Evolutionary conservation across 2,329 filamentous ascomycete species (phyloP), one percentile per base, ranked within the genome.

Genomic region (Sclerotinia glacialis): DNA sequence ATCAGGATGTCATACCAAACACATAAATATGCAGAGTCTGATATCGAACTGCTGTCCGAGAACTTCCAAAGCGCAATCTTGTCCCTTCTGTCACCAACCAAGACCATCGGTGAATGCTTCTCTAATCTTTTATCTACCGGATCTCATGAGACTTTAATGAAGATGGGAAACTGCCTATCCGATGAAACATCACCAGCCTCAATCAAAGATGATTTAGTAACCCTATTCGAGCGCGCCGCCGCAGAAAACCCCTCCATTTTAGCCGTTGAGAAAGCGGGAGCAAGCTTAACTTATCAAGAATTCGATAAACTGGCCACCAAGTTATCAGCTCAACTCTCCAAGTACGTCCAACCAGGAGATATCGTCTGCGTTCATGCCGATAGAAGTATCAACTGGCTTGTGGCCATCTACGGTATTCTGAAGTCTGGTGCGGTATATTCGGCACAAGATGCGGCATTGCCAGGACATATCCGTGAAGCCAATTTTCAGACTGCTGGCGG

Each of bases 371-470:
- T 82, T 3, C 74, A 76, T 26, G 76, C 82, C 0, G 80, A 83
- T 68, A 81, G 80, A 79, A 77, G 81, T 52, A 77, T 82, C 68
- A 78, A 80, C 5, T 79, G 78, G 78, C 71, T 80, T 23, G 67
- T 77, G 2, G 74, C 74, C 9, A 75, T 79, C 2, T 78, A 72
- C 37, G 77, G 69, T 8, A 70, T 78, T 7, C 71, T 79, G 5
- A 77, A 77, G 50, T 71, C 74, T 4, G 76, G 76, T 18, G 72
- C 65, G 3, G 70, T 73, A 0, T 80, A 78, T 68, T 77, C 73
- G 55, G 69, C 78, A 2, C 54, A 78, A 1, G 76, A 77, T 64
- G 52, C 52, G 7, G 60, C 54, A 3, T 61, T 75, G 5, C 76
- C 76, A 1, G 40, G 63, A 7, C 59, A 68, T 18, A 63, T 73